Base-by-base conservation (phyloP, 176 grass and related monocot species). In the Bonia amplexicaulis region DNA sequence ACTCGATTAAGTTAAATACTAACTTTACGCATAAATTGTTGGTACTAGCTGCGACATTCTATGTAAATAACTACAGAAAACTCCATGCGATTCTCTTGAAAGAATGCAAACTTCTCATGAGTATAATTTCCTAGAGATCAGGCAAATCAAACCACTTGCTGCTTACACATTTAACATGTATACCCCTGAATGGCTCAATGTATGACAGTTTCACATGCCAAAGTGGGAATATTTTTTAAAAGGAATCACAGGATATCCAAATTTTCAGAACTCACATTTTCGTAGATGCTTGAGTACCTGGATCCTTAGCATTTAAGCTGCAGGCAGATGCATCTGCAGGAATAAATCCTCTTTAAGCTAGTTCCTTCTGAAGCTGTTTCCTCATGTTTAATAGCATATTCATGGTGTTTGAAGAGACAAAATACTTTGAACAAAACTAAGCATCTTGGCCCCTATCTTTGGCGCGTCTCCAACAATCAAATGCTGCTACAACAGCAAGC, bases 221-320 rank as follows among this genome's bases (percentile, higher is more conserved):
- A 80, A 88, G 52, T 0, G 15, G 12, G 22, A 4, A 5, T 35
- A 59, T 35, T 44, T 44, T 44, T 44, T 63, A 5, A 67, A 82
- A 40, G 53, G 2, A 74, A 84, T 31, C 35, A 44, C 59, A 66
- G 13, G 9, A 46, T 23, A 62, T 19, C 39, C 12, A 49, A 51
- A 23, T 39, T 74, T 71, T 71, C 25, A 42, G 40, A 79, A 61
- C n/a, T 74, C 35, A 1, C 3, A 17, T 83, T 78, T 87, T 59
- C 2, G 29, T 14, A 87, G 20, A 74, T 42, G 87, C 40, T 31
- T 39, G 53, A 37, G 52, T 90, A 94, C 96, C 96, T 88, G 93
- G 84, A 99, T 89, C 88, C 87, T 86, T 91, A 63, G 96, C 88
- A 83, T 99, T 99, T 69, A 96, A 83, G 67, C 90, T 96, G 83